A percentile compares a stretch with the other conserved stretches of the same genome.
phyloP scores from a whole-genome alignment of 768 basidiomycete genomes.

The Rossbeevera mucosa region DNA sequence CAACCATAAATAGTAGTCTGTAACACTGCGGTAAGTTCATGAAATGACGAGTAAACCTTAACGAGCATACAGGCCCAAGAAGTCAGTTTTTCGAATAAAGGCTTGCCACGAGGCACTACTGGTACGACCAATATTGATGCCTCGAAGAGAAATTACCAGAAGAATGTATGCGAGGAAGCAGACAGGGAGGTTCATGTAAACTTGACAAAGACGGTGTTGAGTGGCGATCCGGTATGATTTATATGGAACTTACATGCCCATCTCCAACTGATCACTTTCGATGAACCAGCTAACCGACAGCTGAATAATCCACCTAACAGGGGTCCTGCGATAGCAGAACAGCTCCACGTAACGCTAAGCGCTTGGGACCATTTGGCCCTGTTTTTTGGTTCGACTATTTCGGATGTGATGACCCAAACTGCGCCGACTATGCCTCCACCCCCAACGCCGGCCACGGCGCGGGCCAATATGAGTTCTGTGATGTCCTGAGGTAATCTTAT shows the following conservation, averaged over 20 bases:
- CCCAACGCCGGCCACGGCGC: constrained; percentile 70
- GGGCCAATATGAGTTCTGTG: constrained; percentile 62
- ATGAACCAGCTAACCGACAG: constrained; percentile 31
- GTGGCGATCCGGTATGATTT: constrained; percentile 9
- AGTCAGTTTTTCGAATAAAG: constrained; percentile 63
- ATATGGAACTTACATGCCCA: constrained; percentile 67
- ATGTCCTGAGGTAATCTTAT: constrained; percentile 31
- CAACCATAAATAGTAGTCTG: constrained; percentile 70
- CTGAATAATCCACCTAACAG: constrained; percentile 81
- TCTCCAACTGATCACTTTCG: constrained; percentile 57
- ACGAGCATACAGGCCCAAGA: constrained; percentile 64
- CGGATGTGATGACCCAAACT: constrained; percentile 84
- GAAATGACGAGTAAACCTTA: constrained; percentile 11
- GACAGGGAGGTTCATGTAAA: constrained; percentile 80
- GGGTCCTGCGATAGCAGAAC: constrained; percentile 80
- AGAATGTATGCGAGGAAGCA: constrained; percentile 57
- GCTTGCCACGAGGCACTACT: constrained; percentile 52
- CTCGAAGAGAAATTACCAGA: constrained; percentile 56
- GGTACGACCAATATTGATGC: constrained; percentile 44
- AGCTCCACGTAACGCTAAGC: constrained; percentile 80
- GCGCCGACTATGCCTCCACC: constrained; percentile 82
- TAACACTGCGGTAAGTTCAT: constrained; percentile 18
- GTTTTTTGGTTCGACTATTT: constrained; percentile 66
- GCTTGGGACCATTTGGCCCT: constrained; percentile 85
- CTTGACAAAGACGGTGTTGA: constrained; percentile 35